Conservation (phyloP, 129 eudicot genomes). For the Flaveria sonorensis region DNA sequence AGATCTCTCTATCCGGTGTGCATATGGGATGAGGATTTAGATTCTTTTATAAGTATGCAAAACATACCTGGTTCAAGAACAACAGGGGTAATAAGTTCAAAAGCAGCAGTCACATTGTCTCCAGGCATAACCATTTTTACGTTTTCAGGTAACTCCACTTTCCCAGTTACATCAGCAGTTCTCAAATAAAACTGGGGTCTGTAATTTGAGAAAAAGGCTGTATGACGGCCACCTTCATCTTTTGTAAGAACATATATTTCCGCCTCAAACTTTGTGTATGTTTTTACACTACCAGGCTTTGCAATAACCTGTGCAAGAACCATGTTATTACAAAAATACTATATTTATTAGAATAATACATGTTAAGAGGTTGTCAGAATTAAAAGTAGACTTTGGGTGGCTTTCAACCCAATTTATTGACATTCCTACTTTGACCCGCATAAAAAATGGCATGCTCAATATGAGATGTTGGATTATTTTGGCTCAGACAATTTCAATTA, state of each 20-base stretch:
- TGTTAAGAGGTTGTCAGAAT: neutral
- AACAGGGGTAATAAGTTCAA: slow-evolving; percentile 84
- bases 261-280: slow-evolving; percentile 81
- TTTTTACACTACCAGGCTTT: slow-evolving; percentile 69
- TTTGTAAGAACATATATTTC: slow-evolving; percentile 89
- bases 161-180: slow-evolving; percentile 93
- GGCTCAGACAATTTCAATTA: slow-evolving; percentile 24
- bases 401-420: neutral
- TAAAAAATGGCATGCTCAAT: neutral
- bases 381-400: neutral
- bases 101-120: slow-evolving; percentile 91
- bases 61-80: slow-evolving; percentile 83
- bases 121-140: slow-evolving; percentile 99
- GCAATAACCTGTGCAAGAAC: slow-evolving; percentile 69
- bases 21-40: neutral
- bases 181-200: slow-evolving; percentile 93
- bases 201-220: slow-evolving; percentile 89
- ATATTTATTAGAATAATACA: neutral
- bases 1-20: neutral
- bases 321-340: neutral
- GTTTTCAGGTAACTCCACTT: slow-evolving; percentile 86
- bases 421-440: no score
- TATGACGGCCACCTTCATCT: slow-evolving; percentile 98
- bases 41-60: neutral
- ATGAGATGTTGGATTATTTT: neutral